Evolutionary conservation across 805 yeast species (phyloP).

Genomic region (Sugiyamaella lignohabitans): DNA sequence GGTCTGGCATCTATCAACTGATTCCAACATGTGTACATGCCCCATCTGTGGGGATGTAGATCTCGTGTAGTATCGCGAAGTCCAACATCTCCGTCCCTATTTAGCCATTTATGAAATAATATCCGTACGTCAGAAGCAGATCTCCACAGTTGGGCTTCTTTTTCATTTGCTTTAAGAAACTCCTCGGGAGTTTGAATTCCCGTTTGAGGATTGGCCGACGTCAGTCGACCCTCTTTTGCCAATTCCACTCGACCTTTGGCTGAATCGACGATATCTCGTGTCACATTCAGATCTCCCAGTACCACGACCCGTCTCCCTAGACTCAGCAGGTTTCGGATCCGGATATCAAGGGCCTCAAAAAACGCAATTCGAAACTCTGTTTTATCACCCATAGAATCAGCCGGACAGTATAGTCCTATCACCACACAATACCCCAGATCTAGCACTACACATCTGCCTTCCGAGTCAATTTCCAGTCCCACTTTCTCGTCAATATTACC

Average conservation of each 20-base stretch:
- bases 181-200: too few relatives aligned
- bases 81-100: slow-evolving; percentile 25
- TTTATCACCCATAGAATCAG: slow-evolving; percentile 60
- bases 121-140: slow-evolving; percentile 38
- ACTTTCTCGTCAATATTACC: slow-evolving; percentile 33
- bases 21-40: slow-evolving; percentile 91
- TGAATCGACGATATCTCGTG: slow-evolving; percentile 73
- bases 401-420: slow-evolving; percentile 76
- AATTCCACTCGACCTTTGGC: slow-evolving; percentile 59
- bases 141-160: slow-evolving; percentile 29
- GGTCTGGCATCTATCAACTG: slow-evolving; percentile 70
- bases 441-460: slow-evolving; percentile 74
- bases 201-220: not conserved
- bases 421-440: slow-evolving; percentile 50
- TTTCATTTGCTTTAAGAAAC: not conserved
- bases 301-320: slow-evolving; percentile 65
- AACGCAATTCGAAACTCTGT: slow-evolving; percentile 54
- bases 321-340: slow-evolving; percentile 51
- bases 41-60: slow-evolving; percentile 49
- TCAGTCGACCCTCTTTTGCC: slow-evolving; percentile 26
- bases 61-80: slow-evolving; percentile 29
- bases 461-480: slow-evolving; percentile 55
- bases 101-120: slow-evolving; percentile 42
- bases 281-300: slow-evolving; percentile 85
- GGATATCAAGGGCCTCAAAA: slow-evolving; percentile 49